Evolutionary conservation across 2,329 filamentous ascomycete genomes (phyloP).

Genomic region (Neopestalotiopsis sp.): DNA sequence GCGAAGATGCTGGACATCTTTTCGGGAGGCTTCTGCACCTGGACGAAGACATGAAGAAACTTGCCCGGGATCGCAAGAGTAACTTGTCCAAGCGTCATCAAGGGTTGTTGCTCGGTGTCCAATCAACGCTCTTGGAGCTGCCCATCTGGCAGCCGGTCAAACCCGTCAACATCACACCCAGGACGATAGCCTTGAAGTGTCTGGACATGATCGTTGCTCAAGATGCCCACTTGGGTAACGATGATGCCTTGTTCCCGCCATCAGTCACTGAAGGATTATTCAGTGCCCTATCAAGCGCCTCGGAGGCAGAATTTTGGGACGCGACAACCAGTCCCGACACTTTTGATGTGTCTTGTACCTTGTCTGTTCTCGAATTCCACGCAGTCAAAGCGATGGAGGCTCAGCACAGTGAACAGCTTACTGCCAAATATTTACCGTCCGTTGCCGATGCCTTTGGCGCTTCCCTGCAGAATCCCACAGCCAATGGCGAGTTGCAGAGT

Average conservation of each 20-base stretch:
- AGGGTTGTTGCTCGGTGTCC: constrained; percentile 59
- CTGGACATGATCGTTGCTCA: constrained; percentile 63
- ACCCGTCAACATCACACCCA: constrained; percentile 62
- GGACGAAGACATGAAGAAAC: constrained; percentile 59
- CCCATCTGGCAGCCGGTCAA: constrained; percentile 64
- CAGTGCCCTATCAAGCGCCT: constrained; percentile 44
- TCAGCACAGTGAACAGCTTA: constrained; percentile 47
- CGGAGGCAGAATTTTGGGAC: constrained; percentile 41
- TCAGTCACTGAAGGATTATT: constrained; percentile 57
- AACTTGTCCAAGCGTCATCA: constrained; percentile 74
- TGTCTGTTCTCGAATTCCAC: constrained; percentile 61
- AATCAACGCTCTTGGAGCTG: constrained; percentile 56
- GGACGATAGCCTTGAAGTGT: constrained; percentile 67
- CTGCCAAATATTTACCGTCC: constrained; percentile 54
- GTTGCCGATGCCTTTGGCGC: constrained; percentile 54
- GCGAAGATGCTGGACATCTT: constrained; percentile 59
- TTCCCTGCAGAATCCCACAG: constrained; percentile 40
- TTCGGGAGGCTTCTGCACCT: constrained; percentile 60
- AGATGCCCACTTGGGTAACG: constrained; percentile 52
- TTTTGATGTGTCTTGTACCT: constrained; percentile 44
- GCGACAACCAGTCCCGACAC: constrained; percentile 38
- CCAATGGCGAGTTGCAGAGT: constrained; percentile 47
- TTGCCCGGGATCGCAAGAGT: constrained; percentile 68
- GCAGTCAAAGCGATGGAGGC: constrained; percentile 55
- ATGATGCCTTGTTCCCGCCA: constrained; percentile 54